Evolutionary conservation across 2,329 filamentous ascomycete species (phyloP), one percentile per base, ranked within the genome.

Genomic region (Mycosphaerella sp.): DNA sequence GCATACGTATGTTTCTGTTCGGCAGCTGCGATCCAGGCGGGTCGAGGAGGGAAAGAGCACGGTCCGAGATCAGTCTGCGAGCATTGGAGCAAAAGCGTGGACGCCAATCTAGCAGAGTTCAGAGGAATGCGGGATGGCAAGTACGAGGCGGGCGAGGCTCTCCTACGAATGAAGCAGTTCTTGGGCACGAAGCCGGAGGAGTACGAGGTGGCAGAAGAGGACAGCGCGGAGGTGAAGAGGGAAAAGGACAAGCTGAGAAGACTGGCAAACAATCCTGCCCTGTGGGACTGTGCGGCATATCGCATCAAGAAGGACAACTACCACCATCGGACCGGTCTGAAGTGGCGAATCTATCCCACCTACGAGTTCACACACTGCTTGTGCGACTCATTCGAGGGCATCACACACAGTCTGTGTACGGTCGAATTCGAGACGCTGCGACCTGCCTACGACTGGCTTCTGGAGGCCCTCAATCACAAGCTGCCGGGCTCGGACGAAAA

Each of bases 221-320:
- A 70, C 51, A 57, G 65, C 11, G 50, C 58, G 8, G 66, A 69
- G 45, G 48, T 60, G 34, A 70, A 69, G 56, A 67, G 67, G 47
- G 59, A 64, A 51, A 70, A 70, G 61, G 54, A 62, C 14, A 66
- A 64, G 56, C 53, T 71, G 36, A 70, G 66, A 56, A 58, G 59
- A 2, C 47, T 66, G 48, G 85, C 86, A 64, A 85, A 86, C 31
- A 96, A 96, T 69, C 90, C 91, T 6, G 89, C 95, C 72, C 91
- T 95, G 87, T 96, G 92, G 92, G 92, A 97, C 76, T 74, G 95
- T 51, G 87, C 88, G 1, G 92, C 92, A 12, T 97, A 95, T 72
- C 83, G 92, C 57, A 85, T 97, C 52, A 79, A 89, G 57, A 81
- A 86, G 65, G 83, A 87, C 63, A 76, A 76, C 57, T 79, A 83